Evolutionary conservation across 2,329 filamentous ascomycete genomes (phyloP).

Genomic region (Aspergillus floridensis): DNA sequence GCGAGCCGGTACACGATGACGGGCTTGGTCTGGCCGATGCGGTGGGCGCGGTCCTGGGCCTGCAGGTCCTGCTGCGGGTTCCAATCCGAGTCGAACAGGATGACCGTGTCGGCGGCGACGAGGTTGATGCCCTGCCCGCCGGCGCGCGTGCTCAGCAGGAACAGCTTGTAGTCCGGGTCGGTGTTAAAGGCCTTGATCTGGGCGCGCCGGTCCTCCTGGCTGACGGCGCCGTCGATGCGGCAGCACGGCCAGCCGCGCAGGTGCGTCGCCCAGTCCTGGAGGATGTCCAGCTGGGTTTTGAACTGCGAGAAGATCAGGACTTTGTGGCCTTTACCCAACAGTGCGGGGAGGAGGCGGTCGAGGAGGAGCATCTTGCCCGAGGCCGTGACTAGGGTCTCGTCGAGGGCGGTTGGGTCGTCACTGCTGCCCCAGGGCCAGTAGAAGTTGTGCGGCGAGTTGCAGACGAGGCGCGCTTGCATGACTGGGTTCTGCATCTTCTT

Average conservation of each 20-base stretch:
- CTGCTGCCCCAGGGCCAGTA: constrained; percentile 78
- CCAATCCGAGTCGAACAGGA: constrained; percentile 87
- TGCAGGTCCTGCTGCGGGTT: constrained; percentile 97
- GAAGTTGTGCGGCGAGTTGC: constrained; percentile 94
- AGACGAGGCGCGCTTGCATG: constrained; percentile 86
- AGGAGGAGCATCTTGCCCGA: constrained; percentile 96
- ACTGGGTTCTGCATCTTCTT: constrained; percentile 94
- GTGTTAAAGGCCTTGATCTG: constrained; percentile 74
- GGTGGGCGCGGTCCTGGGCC: constrained; percentile 90
- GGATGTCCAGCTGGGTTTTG: constrained; percentile 85
- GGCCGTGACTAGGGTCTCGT: constrained; percentile 78
- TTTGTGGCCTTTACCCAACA: constrained; percentile 77
- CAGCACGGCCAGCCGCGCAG: constrained; percentile 78
- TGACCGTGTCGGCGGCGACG: constrained; percentile 84
- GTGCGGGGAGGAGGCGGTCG: constrained; percentile 74
- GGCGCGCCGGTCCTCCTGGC: constrained; percentile 66
- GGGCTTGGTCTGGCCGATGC: constrained; percentile 88
- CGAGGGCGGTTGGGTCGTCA: constrained; percentile 53
- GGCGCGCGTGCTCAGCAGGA: constrained; percentile 84
- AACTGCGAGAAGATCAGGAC: constrained; percentile 97
- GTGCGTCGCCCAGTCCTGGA: constrained; percentile 79
- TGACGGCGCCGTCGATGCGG: constrained; percentile 85
- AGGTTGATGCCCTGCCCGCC: constrained; percentile 96
- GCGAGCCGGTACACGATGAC: constrained; percentile 93
- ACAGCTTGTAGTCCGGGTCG: constrained; percentile 66